phyloP scores from a whole-genome alignment of 768 basidiomycete genomes.

The Suillus alpinus region DNA sequence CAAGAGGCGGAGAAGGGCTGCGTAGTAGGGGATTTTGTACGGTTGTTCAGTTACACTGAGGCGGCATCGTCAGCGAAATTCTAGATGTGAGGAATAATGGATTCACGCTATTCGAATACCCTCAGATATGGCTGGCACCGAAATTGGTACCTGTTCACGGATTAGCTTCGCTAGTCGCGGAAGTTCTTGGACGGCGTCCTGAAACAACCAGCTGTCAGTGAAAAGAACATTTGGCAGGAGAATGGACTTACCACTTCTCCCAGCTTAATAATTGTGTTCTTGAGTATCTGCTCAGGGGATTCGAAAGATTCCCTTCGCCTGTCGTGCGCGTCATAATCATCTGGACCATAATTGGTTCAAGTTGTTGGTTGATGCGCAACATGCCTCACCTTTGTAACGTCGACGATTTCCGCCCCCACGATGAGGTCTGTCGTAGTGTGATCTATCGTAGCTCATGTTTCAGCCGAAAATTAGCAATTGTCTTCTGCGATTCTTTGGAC shows the following conservation, averaged over 20 bases:
- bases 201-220: constrained; percentile 6
- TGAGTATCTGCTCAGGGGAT: constrained; percentile 71
- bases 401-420: constrained; percentile 47
- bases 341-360: constrained; percentile 30
- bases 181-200: constrained; percentile 74
- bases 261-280: constrained; percentile 62
- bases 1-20: constrained; percentile 71
- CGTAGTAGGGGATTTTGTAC: constrained; percentile 90
- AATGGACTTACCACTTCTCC: constrained; percentile 73
- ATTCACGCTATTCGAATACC: constrained; percentile 69
- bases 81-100: neutral
- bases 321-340: constrained; percentile 62
- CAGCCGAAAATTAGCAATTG: constrained; percentile 5
- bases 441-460: constrained; percentile 59
- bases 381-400: constrained; percentile 49
- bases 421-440: constrained; percentile 47
- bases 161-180: constrained; percentile 65
- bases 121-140: constrained; percentile 65
- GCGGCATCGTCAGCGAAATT: constrained; percentile 8
- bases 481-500: constrained; percentile 8
- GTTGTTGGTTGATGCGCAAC: neutral
- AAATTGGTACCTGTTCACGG: constrained; percentile 54
- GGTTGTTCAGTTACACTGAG: constrained; percentile 86
- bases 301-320: constrained; percentile 63
- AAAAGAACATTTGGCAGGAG: neutral